These are phyloP conservation scores for Nigrospora osmanthi DNA, from an alignment of 2,329 filamentous ascomycete species.

Conservation along the genomic window DNA sequence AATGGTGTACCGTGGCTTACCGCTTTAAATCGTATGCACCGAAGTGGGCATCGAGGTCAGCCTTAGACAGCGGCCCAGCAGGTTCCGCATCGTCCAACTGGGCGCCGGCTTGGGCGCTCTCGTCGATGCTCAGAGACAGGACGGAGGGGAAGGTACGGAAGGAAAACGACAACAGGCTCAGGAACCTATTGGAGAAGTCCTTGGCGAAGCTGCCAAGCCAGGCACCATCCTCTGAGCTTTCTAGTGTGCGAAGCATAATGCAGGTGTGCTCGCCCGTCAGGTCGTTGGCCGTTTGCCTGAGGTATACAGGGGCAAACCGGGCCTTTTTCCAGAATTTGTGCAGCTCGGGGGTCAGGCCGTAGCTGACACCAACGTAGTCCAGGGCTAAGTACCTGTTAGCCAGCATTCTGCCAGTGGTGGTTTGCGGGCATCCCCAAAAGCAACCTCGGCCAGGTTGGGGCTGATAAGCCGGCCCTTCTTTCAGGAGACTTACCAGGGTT, in stretches of 20 bases:
- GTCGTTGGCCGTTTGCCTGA: slow-evolving; percentile 92
- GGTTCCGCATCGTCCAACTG: slow-evolving; percentile 52
- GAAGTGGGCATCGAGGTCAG: slow-evolving; percentile 67
- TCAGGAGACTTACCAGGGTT: slow-evolving; percentile 41
- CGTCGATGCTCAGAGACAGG: slow-evolving; percentile 78
- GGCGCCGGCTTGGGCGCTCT: slow-evolving; percentile 70
- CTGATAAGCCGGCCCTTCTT: no score
- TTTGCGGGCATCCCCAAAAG: no score
- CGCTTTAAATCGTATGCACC: no score
- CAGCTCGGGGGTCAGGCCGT: slow-evolving; percentile 77
- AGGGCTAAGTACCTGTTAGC: slow-evolving; percentile 33
- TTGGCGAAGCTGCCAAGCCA: slow-evolving; percentile 89
- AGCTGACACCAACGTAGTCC: slow-evolving; percentile 93
- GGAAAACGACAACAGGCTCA: slow-evolving; percentile 82
- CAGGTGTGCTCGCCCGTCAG: slow-evolving; percentile 96
- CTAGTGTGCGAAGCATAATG: slow-evolving; percentile 86
- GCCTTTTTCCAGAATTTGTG: slow-evolving; percentile 97
- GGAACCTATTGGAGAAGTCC: slow-evolving; percentile 93
- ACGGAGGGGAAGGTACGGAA: slow-evolving; percentile 76
- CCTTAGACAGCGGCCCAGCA: slow-evolving; percentile 55
- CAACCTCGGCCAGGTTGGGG: no score
- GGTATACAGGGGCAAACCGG: slow-evolving; percentile 80
- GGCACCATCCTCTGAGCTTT: slow-evolving; percentile 57
- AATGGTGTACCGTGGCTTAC: no score
- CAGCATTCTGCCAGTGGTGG: no score